Conservation (phyloP, 768 basidiomycete genomes). For the Calocybe gangraenosa region DNA sequence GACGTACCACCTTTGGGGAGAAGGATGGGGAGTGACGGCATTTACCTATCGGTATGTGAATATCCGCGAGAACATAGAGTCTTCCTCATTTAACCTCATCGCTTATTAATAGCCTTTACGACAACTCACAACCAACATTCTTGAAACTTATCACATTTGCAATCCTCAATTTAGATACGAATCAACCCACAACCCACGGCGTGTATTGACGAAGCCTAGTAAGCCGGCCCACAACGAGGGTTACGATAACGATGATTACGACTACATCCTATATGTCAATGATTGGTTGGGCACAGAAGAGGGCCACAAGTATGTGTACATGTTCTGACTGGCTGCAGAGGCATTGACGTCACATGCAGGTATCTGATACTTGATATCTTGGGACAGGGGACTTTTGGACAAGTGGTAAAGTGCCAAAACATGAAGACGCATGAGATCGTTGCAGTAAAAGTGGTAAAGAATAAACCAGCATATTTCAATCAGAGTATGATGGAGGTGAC, state of each 20-base stretch:
- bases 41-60: slow-evolving; percentile 74
- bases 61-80: no score
- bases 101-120: slow-evolving; percentile 43
- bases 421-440: slow-evolving; percentile 99
- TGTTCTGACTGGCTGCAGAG: slow-evolving; percentile 4
- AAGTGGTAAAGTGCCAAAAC: slow-evolving; percentile 99
- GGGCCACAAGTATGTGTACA: slow-evolving; percentile 76
- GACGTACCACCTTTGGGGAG: slow-evolving; percentile 61
- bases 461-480: slow-evolving; percentile 99
- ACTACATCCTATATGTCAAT: slow-evolving; percentile 99
- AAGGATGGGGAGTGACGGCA: slow-evolving; percentile 72
- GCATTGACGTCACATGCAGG: slow-evolving; percentile 34
- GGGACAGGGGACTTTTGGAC: slow-evolving; percentile 98
- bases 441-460: slow-evolving; percentile 99
- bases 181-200: slow-evolving; percentile 88
- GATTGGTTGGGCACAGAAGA: slow-evolving; percentile 95
- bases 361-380: slow-evolving; percentile 98
- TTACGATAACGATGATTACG: slow-evolving; percentile 98
- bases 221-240: slow-evolving; percentile 96
- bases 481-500: slow-evolving; percentile 99
- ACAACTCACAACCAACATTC: slow-evolving; percentile 77
- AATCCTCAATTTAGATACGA: slow-evolving; percentile 96
- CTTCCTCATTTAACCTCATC: no score
- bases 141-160: slow-evolving; percentile 91
- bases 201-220: slow-evolving; percentile 96